Evolutionary conservation across 495 filamentous ascomycete species (phyloP).

Genomic region (Xylaria acuta): DNA sequence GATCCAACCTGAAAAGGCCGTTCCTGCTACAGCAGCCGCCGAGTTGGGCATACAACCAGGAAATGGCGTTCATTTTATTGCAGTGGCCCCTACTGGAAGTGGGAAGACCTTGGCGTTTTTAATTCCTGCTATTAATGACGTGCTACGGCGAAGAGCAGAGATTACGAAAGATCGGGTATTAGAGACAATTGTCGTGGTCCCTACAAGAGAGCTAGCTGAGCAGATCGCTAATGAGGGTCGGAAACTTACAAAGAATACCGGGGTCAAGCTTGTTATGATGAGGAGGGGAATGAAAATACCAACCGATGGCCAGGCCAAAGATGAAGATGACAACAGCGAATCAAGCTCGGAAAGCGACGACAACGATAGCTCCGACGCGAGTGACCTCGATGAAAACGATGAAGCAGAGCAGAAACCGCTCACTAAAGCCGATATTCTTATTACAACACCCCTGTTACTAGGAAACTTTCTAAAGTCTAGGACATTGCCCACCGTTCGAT

Average conservation of each 20-base stretch:
- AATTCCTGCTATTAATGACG: conserved; percentile 80
- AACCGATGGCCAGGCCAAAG: conserved; percentile 48
- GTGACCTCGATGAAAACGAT: conserved; percentile 48
- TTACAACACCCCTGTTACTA: conserved; percentile 84
- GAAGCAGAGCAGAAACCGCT: conserved; percentile 48
- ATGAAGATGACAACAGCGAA: conserved; percentile 37
- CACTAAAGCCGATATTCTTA: conserved; percentile 80
- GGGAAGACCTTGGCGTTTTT: conserved; percentile 96
- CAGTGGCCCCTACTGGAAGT: conserved; percentile 92
- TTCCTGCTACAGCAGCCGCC: conserved; percentile 38
- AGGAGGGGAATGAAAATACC: conserved; percentile 79
- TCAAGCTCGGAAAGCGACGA: conserved; percentile 49
- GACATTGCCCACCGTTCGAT: conserved; percentile 66
- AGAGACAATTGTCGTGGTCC: conserved; percentile 79
- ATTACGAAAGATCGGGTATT: conserved; percentile 58
- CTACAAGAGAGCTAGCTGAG: conserved; percentile 87
- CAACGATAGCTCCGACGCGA: conserved; percentile 47
- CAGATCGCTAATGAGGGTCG: conserved; percentile 93
- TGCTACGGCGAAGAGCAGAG: conserved; percentile 60
- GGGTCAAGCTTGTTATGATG: conserved; percentile 81
- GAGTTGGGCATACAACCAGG: conserved; percentile 37
- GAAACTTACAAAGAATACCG: conserved; percentile 79
- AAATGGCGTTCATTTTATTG: conserved; percentile 71
- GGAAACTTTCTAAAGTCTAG: conserved; percentile 72
- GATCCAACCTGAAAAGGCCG: conserved; percentile 57